A percentile compares a stretch with the other conserved stretches of the same genome.
Conservation (phyloP, 2,329 filamentous ascomycete species). For the Aschersonia sp. region DNA sequence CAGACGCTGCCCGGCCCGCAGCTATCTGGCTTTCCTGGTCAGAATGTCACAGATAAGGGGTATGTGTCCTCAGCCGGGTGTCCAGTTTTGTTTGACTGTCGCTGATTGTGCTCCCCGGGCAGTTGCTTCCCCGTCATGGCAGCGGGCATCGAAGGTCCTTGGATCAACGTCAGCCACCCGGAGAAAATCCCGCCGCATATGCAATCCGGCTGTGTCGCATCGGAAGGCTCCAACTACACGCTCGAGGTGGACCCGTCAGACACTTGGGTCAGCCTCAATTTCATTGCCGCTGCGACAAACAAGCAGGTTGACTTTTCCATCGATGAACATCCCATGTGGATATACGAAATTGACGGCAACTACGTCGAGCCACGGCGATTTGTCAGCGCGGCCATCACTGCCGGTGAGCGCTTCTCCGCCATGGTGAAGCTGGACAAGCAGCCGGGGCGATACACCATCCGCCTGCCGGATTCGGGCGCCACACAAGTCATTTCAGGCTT, state of each 20-base stretch:
- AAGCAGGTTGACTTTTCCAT: conserved; percentile 15
- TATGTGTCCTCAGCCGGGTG: not conserved
- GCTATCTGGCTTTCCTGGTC: not conserved
- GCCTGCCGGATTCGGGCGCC: conserved; percentile 7
- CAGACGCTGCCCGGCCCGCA: not conserved
- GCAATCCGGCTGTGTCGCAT: not conserved
- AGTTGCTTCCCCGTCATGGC: conserved; percentile 2
- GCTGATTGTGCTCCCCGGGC: not conserved
- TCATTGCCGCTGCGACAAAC: conserved; percentile 3
- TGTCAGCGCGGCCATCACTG: conserved; percentile 10
- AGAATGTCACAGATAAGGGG: conserved; percentile 3
- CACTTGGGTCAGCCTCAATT: conserved; percentile 4
- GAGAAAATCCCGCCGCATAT: conserved; percentile 1
- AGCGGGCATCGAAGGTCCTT: conserved; percentile 1
- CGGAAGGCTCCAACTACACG: not conserved
- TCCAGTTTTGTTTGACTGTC: not conserved
- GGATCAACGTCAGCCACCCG: not conserved
- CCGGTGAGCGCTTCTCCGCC: conserved; percentile 23
- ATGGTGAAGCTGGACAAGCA: conserved; percentile 24
- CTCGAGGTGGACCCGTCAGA: conserved; percentile 2
- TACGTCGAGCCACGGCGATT: conserved; percentile 20
- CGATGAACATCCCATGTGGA: conserved; percentile 25
- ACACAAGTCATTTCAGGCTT: conserved; percentile 7
- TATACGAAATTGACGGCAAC: conserved; percentile 27
- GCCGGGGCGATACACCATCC: conserved; percentile 21